Evolutionary conservation across 2,329 filamentous ascomycete genomes (phyloP), one percentile per base, ranked within the genome.

Genomic region (Immersiporthe knoxdaviesiana): DNA sequence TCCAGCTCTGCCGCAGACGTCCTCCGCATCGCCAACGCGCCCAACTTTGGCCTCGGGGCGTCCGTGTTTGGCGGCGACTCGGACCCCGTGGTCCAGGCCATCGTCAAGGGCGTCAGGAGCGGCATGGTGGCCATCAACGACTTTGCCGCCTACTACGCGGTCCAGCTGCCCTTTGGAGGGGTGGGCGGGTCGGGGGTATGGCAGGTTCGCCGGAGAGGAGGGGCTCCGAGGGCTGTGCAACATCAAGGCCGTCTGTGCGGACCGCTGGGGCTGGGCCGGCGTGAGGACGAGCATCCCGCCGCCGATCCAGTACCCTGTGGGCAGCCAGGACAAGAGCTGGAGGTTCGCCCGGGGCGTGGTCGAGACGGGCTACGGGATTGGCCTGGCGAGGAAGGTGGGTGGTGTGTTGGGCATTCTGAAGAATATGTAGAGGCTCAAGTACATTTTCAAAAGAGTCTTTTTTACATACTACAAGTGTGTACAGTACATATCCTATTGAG

Each of bases 61-160:
- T 93, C 91, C 54, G 92, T 99, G 50, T 97, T 97, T 78, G 96
- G 94, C 44, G 84, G 86, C 64, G 87, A 90, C 70, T 79, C 81
- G 37, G 85, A 87, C 68, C 83, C 84, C 1, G 85, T 88, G 63
- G 83, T 97, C 1, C 80, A 85, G 21, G 82, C 82, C 21, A 88
- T 97, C 37, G 88, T 95, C 1, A 80, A 80, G 27, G 87, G 88
- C 32, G 85, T 97, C 65, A 88, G 91, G 72, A 90, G 92, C 0
- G 96, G 96, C 59, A 97, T 97, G 92, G 92, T 98, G 0, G 90
- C 93, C 32, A 88, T 99, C 74, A 99, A 99, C 78, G 96, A 99
- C 81, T 99, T 99, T 76, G 96, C 91, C 27, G 91, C 90, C 37
- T 97, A 90, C 79, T 99, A 99, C 77, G 93, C 95, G 65, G 94